These are phyloP conservation scores for Circinella minor DNA, from an alignment of 371 early-diverging fungal genomes.

Conservation along the genomic window DNA sequence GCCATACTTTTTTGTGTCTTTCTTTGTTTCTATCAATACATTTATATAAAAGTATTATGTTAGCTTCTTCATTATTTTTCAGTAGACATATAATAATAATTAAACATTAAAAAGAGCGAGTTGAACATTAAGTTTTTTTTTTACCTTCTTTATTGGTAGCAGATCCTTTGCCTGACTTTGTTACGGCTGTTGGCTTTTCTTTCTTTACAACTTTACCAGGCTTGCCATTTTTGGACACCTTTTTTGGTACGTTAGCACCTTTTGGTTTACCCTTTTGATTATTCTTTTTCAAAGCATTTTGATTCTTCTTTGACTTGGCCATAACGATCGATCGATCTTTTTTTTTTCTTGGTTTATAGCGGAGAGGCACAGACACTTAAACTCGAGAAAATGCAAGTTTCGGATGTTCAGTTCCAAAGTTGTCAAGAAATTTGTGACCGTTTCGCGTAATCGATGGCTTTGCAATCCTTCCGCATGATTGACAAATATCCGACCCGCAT, in stretches of 20 bases:
- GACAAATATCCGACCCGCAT: too few species aligned
- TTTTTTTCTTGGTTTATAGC: not conserved
- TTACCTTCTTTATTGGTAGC: not conserved
- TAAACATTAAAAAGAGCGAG: too few species aligned
- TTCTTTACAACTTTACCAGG: constrained; percentile 4
- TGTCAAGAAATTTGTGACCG: constrained; percentile 1
- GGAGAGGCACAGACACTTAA: not conserved
- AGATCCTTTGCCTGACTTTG: not conserved
- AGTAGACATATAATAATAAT: too few species aligned
- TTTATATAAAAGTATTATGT: too few species aligned
- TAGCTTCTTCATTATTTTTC: too few species aligned
- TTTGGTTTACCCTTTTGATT: constrained; percentile 6
- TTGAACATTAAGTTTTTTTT: not conserved
- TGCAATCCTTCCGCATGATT: not conserved
- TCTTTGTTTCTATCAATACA: not conserved
- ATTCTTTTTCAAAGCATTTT: not conserved
- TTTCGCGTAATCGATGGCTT: not conserved
- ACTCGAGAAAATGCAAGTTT: not conserved
- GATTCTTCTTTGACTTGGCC: not conserved
- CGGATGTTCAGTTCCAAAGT: not conserved
- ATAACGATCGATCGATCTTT: not conserved
- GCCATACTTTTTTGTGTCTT: not conserved
- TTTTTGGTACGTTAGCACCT: not conserved
- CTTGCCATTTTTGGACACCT: not conserved
- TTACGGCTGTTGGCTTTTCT: not conserved